These are phyloP conservation scores for Calycina herbarum DNA, from an alignment of 2,329 filamentous ascomycete species.

Conservation along the genomic window DNA sequence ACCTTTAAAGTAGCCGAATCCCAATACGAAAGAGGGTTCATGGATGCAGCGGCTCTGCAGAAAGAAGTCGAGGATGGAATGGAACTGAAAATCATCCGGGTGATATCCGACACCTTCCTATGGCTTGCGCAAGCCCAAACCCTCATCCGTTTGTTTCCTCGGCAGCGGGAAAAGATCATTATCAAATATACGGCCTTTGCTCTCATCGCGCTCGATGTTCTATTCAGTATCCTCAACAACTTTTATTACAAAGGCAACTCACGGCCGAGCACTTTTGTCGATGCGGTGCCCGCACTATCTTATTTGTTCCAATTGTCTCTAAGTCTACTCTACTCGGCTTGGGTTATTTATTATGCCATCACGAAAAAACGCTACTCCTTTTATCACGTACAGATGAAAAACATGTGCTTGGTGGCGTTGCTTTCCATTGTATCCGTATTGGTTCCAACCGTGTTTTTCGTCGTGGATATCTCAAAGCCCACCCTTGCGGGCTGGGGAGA, in stretches of 20 bases:
- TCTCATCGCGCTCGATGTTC: constrained; percentile 84
- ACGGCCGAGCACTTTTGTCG: constrained; percentile 74
- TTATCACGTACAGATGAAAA: constrained; percentile 71
- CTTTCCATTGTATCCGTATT: constrained; percentile 65
- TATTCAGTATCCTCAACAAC: constrained; percentile 89
- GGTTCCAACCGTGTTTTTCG: constrained; percentile 74
- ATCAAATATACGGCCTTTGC: constrained; percentile 99
- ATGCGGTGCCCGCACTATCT: constrained; percentile 80
- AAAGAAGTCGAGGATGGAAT: constrained; percentile 77
- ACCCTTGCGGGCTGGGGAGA: constrained; percentile 73
- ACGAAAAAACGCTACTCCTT: constrained; percentile 71
- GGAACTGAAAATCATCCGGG: constrained; percentile 84
- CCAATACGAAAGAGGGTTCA: constrained; percentile 78
- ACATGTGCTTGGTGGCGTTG: constrained; percentile 66
- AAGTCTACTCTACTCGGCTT: constrained; percentile 70
- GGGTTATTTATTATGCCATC: constrained; percentile 72
- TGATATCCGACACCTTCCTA: constrained; percentile 93
- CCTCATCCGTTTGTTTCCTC: constrained; percentile 89
- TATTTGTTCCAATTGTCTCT: constrained; percentile 72
- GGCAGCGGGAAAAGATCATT: constrained; percentile 94
- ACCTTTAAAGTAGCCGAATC: constrained; percentile 81
- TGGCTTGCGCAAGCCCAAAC: constrained; percentile 98
- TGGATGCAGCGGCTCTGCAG: constrained; percentile 76
- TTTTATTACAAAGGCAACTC: constrained; percentile 64
- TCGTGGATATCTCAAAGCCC: constrained; percentile 69